Evolutionary conservation across 2,329 filamentous ascomycete genomes (phyloP), one percentile per base, ranked within the genome.

Genomic region (Hypomyces rosellus): DNA sequence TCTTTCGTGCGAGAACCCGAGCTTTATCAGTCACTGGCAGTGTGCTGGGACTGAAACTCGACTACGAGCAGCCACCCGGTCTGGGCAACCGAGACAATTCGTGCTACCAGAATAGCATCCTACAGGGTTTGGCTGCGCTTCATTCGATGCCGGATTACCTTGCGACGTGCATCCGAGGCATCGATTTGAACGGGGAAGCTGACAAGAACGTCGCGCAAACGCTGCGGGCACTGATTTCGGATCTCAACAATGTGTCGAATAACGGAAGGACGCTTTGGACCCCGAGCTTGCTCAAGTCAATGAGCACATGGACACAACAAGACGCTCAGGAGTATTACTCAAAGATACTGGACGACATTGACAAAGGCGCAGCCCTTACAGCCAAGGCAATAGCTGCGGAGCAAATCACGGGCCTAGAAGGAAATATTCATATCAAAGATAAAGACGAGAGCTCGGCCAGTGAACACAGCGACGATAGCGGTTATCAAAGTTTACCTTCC

Each of bases 261-360:
- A 85, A 88, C 54, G 89, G 89, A 7, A 78, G 77, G 60, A 85
- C 84, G 16, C 74, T 96, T 13, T 96, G 89, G 89, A 90, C 90
- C 6, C 88, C 89, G 0, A 73, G 79, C 1, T 81, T 86, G 49
- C 73, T 96, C 42, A 96, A 96, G 68, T 91, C 85, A 9, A 95
- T 97, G 85, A 92, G 86, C 67, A 96, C 88, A 30, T 95, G 88
- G 81, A 88, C 95, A 59, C 93, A 97, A 65, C 93, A 99, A 68
- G 93, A 99, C 69, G 93, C 93, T 5, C 93, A 97, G 64, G 93
- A 99, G 67, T 99, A 97, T 66, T 96, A 88, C 61, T 92, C 89
- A 14, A 95, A 92, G 61, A 77, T 99, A 13, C 69, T 96, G 44
- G 89, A 92, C 57, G 85, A 91, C 59, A 74, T 96, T 25, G 89